Evolutionary conservation across 805 yeast genomes (phyloP), one percentile per base, ranked within the genome.

Genomic region (Yamadazyma paraphyllophila): DNA sequence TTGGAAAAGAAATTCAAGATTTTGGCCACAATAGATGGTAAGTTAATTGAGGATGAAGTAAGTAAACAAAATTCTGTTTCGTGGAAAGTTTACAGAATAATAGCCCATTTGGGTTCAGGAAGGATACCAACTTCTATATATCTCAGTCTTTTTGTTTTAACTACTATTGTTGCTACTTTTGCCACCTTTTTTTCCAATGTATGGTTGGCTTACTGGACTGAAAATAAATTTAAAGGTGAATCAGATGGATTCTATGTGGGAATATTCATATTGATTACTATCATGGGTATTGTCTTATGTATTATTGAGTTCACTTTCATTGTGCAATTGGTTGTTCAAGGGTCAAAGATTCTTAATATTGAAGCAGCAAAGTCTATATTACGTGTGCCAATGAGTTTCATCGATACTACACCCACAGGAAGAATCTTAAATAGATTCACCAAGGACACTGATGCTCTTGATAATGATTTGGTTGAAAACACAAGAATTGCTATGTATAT

Each of bases 401-500:
- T 88, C 66, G 96, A 90, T 58, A 80, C 88, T 9, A 85, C 95
- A 0, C 97, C 97, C 11, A 75, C 85, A 69, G 96, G 97, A 1
- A 74, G 96, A 53, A 82, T 89, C 47, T 69, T 90, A 61, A 89
- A 88, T 65, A 73, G 96, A 53, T 88, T 88, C 63, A 88, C 96
- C 2, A 88, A 88, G 54, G 96, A 89, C 62, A 85, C 94, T 0
- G 96, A 89, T 60, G 81, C 82, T 7, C 65, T 87, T 59, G 96
- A 89, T 58, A 88, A 87, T 59, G 91, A 85, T 62, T 66, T 88
- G 47, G 77, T 80, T 44, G 89, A 85, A 59, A 85, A 83, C 54
- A 50, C 83, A 27, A 74, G 92, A 54, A 61, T 82, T 63, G 71
- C 84, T 39, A 53, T 83, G 39, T 79, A 71, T 52, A 78, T 83